phyloP scores from a whole-genome alignment of 2,329 filamentous ascomycete genomes.

The Sphaerostilbella broomeana region DNA sequence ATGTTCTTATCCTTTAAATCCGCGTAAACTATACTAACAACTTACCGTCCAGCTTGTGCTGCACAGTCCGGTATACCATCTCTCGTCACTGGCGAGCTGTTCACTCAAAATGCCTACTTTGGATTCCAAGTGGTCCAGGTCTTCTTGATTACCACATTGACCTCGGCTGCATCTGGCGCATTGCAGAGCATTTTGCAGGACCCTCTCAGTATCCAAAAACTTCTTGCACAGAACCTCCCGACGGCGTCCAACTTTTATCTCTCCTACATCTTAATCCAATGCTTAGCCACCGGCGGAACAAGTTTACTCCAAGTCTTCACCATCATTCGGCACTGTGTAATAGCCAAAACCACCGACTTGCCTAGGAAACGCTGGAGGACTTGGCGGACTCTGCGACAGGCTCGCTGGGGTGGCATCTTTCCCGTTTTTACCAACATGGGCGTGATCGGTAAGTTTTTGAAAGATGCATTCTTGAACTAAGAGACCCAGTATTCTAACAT shows the following conservation, averaged over 20 bases:
- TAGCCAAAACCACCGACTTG: constrained; percentile 68
- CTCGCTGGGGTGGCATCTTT: constrained; percentile 79
- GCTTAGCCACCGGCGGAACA: constrained; percentile 68
- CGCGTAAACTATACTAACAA: background rate
- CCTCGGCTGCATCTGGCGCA: constrained; percentile 71
- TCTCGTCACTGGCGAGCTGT: constrained; percentile 72
- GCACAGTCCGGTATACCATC: constrained; percentile 75
- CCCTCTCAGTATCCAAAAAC: constrained; percentile 52
- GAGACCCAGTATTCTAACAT: background rate
- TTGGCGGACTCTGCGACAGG: constrained; percentile 65
- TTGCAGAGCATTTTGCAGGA: constrained; percentile 55
- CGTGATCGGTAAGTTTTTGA: constrained; percentile 59
- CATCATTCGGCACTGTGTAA: constrained; percentile 47
- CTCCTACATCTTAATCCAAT: constrained; percentile 88
- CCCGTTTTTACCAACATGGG: constrained; percentile 76
- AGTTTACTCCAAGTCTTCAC: constrained; percentile 66
- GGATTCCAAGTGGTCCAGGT: constrained; percentile 86
- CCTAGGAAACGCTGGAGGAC: constrained; percentile 74
- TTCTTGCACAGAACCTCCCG: constrained; percentile 71
- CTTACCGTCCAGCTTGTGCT: constrained; percentile 54
- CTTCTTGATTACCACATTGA: constrained; percentile 78
- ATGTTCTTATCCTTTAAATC: background rate
- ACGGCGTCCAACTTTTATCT: constrained; percentile 91
- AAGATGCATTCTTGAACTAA: background rate
- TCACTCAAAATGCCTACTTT: constrained; percentile 88